phyloP scores from a whole-genome alignment of 345 rosid genomes.

The Sisymbrium irio region DNA sequence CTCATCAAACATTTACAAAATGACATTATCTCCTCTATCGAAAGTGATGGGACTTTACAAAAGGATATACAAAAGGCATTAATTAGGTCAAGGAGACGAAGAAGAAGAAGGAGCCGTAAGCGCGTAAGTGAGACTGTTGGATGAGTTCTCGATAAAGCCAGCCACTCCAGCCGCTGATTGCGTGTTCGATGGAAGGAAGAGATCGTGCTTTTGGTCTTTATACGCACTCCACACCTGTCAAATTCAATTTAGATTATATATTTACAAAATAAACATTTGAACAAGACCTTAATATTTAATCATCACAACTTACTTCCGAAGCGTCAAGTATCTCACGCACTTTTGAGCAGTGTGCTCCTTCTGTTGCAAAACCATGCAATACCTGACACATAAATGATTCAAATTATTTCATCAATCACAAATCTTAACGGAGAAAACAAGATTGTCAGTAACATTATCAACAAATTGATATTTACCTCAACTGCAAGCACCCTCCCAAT shows the following conservation, averaged over 20 bases:
- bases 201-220: constrained; percentile 97
- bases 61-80: constrained; percentile 16
- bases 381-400: constrained; percentile 45
- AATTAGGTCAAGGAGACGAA: constrained; percentile 12
- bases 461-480: constrained; percentile 51
- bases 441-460: not conserved
- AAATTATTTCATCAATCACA: not conserved
- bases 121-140: constrained; percentile 74
- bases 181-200: constrained; percentile 90
- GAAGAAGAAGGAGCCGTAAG: constrained; percentile 61
- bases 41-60: constrained; percentile 27
- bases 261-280: not conserved
- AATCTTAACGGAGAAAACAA: not conserved
- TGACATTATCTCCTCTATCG: constrained; percentile 12
- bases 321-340: constrained; percentile 81
- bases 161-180: constrained; percentile 98
- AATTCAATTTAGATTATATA: not conserved
- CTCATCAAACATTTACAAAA: constrained; percentile 37
- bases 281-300: not conserved
- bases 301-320: constrained; percentile 71
- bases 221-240: constrained; percentile 91
- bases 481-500: constrained; percentile 97
- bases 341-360: constrained; percentile 92
- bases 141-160: constrained; percentile 86
- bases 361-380: constrained; percentile 93